Evolutionary conservation across 2,329 filamentous ascomycete genomes (phyloP).

Genomic region (Raffaelea arxii): DNA sequence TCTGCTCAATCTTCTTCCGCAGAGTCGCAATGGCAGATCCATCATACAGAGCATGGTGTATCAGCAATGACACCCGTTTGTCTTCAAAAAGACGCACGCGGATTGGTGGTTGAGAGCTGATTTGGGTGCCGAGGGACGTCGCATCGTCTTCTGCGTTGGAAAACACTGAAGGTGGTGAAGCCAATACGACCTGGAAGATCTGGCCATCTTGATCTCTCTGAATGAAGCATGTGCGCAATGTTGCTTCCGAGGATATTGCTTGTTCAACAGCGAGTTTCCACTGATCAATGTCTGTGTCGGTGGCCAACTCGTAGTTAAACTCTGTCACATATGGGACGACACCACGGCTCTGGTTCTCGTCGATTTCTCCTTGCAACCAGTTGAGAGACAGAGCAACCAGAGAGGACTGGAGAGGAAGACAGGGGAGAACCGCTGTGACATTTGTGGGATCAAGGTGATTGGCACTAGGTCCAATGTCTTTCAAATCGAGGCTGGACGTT

Average conservation of each 20-base stretch:
- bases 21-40: constrained; percentile 12
- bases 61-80: constrained; percentile 9
- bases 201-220: constrained; percentile 12
- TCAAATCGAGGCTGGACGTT: neutral
- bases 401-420: constrained; percentile 11
- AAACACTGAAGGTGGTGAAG: constrained; percentile 4
- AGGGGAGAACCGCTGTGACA: constrained; percentile 9
- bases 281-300: constrained; percentile 8
- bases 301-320: constrained; percentile 12
- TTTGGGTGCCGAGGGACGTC: neutral
- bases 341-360: neutral
- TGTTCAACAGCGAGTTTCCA: constrained; percentile 11
- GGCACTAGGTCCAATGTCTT: constrained; percentile 9
- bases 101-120: neutral
- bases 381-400: constrained; percentile 10
- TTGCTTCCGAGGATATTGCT: constrained; percentile 11
- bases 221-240: constrained; percentile 14
- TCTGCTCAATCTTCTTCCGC: constrained; percentile 10
- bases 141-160: neutral
- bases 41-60: constrained; percentile 17
- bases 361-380: constrained; percentile 9
- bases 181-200: constrained; percentile 14
- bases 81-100: neutral
- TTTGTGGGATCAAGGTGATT: neutral
- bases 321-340: constrained; percentile 13